A percentile compares a stretch with the other conserved stretches of the same genome.
These are phyloP conservation scores for Alternaria brassicae DNA, from an alignment of 2,329 filamentous ascomycete genomes.

Conservation along the genomic window DNA sequence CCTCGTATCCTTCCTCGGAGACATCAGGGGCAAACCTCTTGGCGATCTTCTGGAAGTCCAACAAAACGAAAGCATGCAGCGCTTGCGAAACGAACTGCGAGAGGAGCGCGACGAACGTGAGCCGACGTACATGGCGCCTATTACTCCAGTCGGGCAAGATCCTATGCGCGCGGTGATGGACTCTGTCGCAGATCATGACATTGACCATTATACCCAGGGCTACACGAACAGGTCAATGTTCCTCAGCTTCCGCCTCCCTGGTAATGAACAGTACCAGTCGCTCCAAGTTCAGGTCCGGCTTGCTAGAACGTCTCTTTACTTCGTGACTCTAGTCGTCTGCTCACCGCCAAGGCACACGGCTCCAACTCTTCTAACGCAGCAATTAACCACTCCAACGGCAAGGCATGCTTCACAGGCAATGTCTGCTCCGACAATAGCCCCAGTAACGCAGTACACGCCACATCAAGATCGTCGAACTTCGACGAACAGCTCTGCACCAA, in stretches of 20 bases:
- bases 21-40: constrained; percentile 51
- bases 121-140: constrained; percentile 59
- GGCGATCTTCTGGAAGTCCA: constrained; percentile 53
- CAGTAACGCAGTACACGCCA: constrained; percentile 38
- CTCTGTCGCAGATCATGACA: constrained; percentile 51
- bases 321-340: constrained; percentile 53
- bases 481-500: constrained; percentile 44
- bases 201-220: constrained; percentile 54
- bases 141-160: constrained; percentile 54
- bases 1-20: constrained; percentile 50
- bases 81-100: constrained; percentile 54
- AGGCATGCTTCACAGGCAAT: constrained; percentile 36
- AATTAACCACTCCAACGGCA: constrained; percentile 43
- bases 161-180: constrained; percentile 52
- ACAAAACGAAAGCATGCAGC: constrained; percentile 53
- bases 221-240: constrained; percentile 52
- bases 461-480: constrained; percentile 39
- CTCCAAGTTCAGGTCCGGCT: constrained; percentile 46
- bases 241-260: constrained; percentile 49
- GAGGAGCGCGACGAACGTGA: constrained; percentile 57
- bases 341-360: constrained; percentile 32
- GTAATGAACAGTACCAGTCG: constrained; percentile 44
- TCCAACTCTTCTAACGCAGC: constrained; percentile 45
- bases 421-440: constrained; percentile 37
- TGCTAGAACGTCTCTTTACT: constrained; percentile 56